Evolutionary conservation across 805 yeast genomes (phyloP).

Genomic region (Metschnikowia henanensis): DNA sequence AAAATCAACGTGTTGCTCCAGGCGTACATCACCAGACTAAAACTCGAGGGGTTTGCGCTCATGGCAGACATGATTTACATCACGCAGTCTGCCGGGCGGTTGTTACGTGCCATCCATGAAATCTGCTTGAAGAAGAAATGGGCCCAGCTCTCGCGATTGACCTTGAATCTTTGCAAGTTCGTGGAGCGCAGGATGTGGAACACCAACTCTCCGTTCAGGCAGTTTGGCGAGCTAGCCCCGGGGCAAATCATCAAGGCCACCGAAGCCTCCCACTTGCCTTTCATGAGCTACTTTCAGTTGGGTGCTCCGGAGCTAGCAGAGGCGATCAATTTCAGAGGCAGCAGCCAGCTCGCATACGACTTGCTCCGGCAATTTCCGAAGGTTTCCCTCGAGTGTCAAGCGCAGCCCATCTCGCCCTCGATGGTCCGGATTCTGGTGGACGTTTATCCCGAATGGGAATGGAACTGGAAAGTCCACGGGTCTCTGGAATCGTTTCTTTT

Average conservation of each 20-base stretch:
- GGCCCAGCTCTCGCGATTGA: slow-evolving; percentile 58
- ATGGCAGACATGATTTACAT: slow-evolving; percentile 92
- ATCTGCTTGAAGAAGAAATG: slow-evolving; percentile 69
- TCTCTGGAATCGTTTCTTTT: slow-evolving; percentile 63
- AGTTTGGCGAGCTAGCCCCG: slow-evolving; percentile 69
- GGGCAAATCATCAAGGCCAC: slow-evolving; percentile 65
- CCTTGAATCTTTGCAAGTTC: slow-evolving; percentile 73
- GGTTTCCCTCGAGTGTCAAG: slow-evolving; percentile 53
- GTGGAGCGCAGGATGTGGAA: slow-evolving; percentile 84
- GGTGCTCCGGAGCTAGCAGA: slow-evolving; percentile 79
- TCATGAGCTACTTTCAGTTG: slow-evolving; percentile 72
- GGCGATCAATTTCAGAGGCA: slow-evolving; percentile 70
- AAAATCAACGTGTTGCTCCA: slow-evolving; percentile 82
- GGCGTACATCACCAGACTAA: slow-evolving; percentile 76
- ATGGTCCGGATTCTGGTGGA: slow-evolving; percentile 66
- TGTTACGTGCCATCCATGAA: slow-evolving; percentile 83
- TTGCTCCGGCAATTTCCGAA: slow-evolving; percentile 74
- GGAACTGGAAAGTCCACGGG: slow-evolving; percentile 71
- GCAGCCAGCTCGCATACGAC: slow-evolving; percentile 59
- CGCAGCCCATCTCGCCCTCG: slow-evolving; percentile 78
- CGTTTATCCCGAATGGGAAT: slow-evolving; percentile 69
- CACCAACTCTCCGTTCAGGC: slow-evolving; percentile 82
- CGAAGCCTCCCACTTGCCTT: slow-evolving; percentile 81
- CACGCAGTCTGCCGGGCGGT: slow-evolving; percentile 89
- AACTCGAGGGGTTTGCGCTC: slow-evolving; percentile 84